These are phyloP conservation scores for Cystoisospora suis DNA, from an alignment of 169 alveolate genomes.

Conservation along the genomic window DNA sequence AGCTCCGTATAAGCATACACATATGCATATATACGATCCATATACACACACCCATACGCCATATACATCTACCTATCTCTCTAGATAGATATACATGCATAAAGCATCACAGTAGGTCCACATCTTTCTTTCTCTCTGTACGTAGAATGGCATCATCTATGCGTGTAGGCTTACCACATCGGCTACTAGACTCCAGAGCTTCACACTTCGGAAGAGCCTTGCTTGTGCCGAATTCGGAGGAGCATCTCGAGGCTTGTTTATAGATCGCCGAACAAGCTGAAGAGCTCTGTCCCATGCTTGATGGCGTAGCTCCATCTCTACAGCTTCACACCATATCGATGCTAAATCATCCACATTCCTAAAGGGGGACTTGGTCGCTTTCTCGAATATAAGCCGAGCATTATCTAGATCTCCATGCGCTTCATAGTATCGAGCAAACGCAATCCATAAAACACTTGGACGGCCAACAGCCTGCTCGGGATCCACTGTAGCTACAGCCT, in stretches of 20 bases:
- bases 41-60: too few species aligned
- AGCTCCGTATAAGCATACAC: too few species aligned
- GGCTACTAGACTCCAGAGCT: slow-evolving; percentile 48
- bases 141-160: too few species aligned
- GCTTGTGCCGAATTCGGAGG: slow-evolving; percentile 4
- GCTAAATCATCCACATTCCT: slow-evolving; percentile 83
- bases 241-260: slow-evolving; percentile 13
- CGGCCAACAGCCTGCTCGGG: slow-evolving; percentile 81
- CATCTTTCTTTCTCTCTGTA: too few species aligned
- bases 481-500: slow-evolving; percentile 80
- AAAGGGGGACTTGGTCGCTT: slow-evolving; percentile 76
- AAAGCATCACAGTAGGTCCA: too few species aligned
- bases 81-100: too few species aligned
- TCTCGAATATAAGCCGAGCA: slow-evolving; percentile 71
- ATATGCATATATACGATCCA: too few species aligned
- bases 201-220: slow-evolving; percentile 39
- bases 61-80: too few species aligned
- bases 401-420: slow-evolving; percentile 72
- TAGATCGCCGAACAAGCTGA: slow-evolving; percentile 32
- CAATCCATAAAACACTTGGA: slow-evolving; percentile 76
- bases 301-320: slow-evolving; percentile 44
- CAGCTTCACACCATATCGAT: slow-evolving; percentile 74
- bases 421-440: slow-evolving; percentile 81
- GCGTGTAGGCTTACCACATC: slow-evolving; percentile 53
- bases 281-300: neutral